These are phyloP conservation scores for Penicillium sp. DNA, from an alignment of 2,329 filamentous ascomycete species.

Conservation along the genomic window DNA sequence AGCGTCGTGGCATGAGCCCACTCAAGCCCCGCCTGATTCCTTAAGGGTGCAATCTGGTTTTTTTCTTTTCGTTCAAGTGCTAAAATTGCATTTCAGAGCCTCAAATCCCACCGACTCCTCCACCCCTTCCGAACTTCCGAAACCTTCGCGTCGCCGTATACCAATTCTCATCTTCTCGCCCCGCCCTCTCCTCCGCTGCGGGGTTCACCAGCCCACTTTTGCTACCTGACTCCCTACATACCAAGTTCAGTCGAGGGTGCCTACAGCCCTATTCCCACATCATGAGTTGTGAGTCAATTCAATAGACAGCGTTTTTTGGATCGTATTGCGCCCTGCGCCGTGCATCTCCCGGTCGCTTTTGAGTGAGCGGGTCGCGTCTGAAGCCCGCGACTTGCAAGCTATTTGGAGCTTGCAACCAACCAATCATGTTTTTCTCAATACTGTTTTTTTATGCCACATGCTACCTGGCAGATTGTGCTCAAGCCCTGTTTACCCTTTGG, in stretches of 20 bases:
- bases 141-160: neutral
- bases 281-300: constrained; percentile 29
- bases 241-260: constrained; percentile 6
- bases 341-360: neutral
- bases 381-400: neutral
- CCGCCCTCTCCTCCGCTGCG: constrained; percentile 16
- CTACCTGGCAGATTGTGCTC: constrained; percentile 8
- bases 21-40: constrained; percentile 9
- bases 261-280: constrained; percentile 20
- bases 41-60: constrained; percentile 9
- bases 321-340: neutral
- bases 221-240: constrained; percentile 19
- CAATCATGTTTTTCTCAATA: constrained; percentile 6
- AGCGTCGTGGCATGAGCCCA: neutral
- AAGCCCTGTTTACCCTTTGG: neutral
- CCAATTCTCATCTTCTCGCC: neutral
- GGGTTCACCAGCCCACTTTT: constrained; percentile 18
- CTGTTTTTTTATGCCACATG: constrained; percentile 3
- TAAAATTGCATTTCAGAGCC: neutral
- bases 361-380: neutral
- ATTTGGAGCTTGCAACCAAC: neutral
- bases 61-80: neutral
- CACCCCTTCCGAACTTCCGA: neutral
- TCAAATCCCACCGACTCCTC: neutral
- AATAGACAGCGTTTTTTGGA: constrained; percentile 4